Evolutionary conservation across 1,139 yeast species (phyloP), one percentile per base, ranked within the genome.

Genomic region (Yamadazyma dushanensis): DNA sequence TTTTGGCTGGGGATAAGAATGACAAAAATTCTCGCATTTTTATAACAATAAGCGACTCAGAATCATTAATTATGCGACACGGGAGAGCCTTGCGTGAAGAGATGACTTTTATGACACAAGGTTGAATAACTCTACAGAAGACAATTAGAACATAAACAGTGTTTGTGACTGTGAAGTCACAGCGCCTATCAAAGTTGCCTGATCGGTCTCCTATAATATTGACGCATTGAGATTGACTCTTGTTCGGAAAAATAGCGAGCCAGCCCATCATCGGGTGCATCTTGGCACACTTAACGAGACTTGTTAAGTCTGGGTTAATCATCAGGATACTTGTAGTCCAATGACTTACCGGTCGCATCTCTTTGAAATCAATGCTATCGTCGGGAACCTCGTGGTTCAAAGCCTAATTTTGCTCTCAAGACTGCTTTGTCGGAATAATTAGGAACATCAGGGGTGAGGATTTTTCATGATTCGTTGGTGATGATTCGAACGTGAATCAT

Each of bases 1-100:
- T 31, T 15, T 31, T 25, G 25, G 26, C 22, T 31, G 37, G 38
- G 41, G 41, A 32, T 38, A 34, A 26, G 38, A 38, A 31, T 35
- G 41, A 38, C 41, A 38, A 38, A 38, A 36, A 35, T 22, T 31
- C 34, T 31, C 34, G 34, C 34, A 24, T 17, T 31, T 31, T 31
- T 30, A n/a, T 29, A 10, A 19, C 18, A 20, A 19, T 29, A 10
- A 29, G 25, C 32, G 32, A 21, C 25, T 19, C 25, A 29, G 13
- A 8, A 8, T 14, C 10, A 15, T 8, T 8, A 14, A 6, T 15
- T 15, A 26, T 5, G 9, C 8, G 16, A 15, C 7, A 15, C n/a
- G n/a, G n/a, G n/a, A n/a, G n/a, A n/a, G n/a, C n/a, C n/a, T n/a
- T n/a, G n/a, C n/a, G n/a, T n/a, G n/a, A n/a, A n/a, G n/a, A n/a